phyloP scores from a whole-genome alignment of 352 stramenopile genomes.

The Phytophthora tentaculata region DNA sequence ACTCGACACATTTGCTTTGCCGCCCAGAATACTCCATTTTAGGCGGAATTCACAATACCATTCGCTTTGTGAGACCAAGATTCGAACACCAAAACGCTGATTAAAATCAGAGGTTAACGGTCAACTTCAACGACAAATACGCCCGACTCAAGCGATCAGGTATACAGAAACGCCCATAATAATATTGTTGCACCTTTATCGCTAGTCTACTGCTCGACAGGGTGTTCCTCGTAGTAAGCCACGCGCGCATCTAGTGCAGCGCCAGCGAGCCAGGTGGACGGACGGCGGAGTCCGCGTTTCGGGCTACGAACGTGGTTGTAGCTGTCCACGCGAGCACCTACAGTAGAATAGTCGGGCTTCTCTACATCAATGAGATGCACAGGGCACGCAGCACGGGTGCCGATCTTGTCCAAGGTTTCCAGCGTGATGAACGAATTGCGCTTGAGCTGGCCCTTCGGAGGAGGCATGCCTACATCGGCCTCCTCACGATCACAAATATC shows the following conservation, averaged over 20 bases:
- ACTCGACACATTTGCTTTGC: too few species aligned
- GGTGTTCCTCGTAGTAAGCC: constrained; percentile 32
- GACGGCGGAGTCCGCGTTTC: constrained; percentile 53
- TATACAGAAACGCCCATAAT: not conserved
- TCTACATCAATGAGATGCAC: constrained; percentile 69
- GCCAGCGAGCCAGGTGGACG: constrained; percentile 60
- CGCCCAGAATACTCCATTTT: too few species aligned
- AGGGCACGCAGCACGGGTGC: constrained; percentile 69
- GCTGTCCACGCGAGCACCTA: constrained; percentile 61
- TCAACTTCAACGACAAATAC: constrained; percentile 14
- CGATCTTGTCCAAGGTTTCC: constrained; percentile 81
- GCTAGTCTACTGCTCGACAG: not conserved
- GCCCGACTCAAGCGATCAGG: constrained; percentile 23
- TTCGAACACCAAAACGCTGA: constrained; percentile 8
- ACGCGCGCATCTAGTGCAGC: constrained; percentile 35
- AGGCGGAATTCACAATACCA: too few species aligned
- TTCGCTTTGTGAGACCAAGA: too few species aligned
- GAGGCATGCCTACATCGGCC: constrained; percentile 56
- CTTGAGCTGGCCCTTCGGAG: constrained; percentile 57
- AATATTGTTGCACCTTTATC: constrained; percentile 5
- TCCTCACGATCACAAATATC: constrained; percentile 39
- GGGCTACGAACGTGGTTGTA: constrained; percentile 64
- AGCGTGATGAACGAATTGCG: constrained; percentile 59
- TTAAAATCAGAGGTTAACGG: constrained; percentile 4
- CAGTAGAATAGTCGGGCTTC: constrained; percentile 60